Evolutionary conservation across 139 green algal species (phyloP), one percentile per base, ranked within the genome.

Genomic region (Coccomyxa sp.): DNA sequence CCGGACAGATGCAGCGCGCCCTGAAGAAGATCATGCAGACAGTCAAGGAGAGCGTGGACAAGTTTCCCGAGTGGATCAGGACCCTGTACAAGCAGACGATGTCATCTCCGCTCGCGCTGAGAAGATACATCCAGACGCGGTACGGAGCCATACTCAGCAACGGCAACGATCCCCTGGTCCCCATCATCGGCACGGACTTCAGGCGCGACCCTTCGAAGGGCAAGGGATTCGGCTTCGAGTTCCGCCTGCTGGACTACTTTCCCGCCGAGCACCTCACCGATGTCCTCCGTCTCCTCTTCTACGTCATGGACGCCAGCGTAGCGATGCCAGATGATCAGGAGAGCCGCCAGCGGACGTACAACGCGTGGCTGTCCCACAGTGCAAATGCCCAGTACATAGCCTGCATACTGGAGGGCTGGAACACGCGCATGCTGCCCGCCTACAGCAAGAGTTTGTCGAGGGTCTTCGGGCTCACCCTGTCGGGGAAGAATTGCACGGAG

Each of bases 1-100:
- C 44, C 44, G 44, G 44, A 14, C 44, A 58, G 44, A 58, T 58
- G 44, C 44, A 14, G 14, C 44, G 44, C 44, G 44, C 44, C 44
- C 44, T 58, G 44, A 58, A 58, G 44, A 58, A 58, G 44, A 58
- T 58, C 44, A 58, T 58, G 44, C 44, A 58, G 44, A 58, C 44
- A 58, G 44, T 58, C 12, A 58, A 58, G 44, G 44, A 58, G 44
- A 58, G 44, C 44, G 44, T 58, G 44, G 44, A 58, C 44, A 58
- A 58, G 44, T 58, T 58, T 58, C 44, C 44, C 44, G 44, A 58
- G 44, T 58, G 44, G 44, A 58, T 58, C 44, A 58, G 44, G 44
- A 58, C 44, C 44, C 44, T 58, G 44, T 58, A 58, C 44, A 58
- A 58, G 44, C 44, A 58, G 44, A 58, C 44, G 44, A 58, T 58